Evolutionary conservation across 495 filamentous ascomycete species (phyloP).

Genomic region (Aspergillus affinis): DNA sequence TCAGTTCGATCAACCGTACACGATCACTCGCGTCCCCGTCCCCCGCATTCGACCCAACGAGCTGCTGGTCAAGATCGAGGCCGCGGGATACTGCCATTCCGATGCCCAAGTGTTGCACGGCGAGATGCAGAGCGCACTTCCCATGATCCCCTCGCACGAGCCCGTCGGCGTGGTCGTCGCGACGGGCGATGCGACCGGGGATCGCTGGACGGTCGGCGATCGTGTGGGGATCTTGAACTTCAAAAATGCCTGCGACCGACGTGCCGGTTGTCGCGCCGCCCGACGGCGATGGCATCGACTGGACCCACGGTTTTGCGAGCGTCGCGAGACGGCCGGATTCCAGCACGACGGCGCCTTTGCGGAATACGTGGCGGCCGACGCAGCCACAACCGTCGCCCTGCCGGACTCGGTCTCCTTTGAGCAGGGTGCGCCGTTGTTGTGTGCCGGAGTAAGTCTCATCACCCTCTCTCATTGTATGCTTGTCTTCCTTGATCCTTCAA

Average conservation of each 20-base stretch:
- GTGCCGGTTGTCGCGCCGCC: background rate
- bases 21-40: conserved; percentile 46
- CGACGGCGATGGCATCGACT: background rate
- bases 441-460: conserved; percentile 28
- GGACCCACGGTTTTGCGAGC: conserved; percentile 13
- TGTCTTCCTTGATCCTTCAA: background rate
- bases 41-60: conserved; percentile 47
- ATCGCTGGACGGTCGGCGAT: conserved; percentile 8
- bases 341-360: conserved; percentile 32
- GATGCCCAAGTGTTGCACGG: conserved; percentile 55
- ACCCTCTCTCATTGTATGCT: background rate
- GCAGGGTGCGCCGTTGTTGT: conserved; percentile 37
- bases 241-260: conserved; percentile 9
- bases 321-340: conserved; percentile 19
- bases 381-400: conserved; percentile 23
- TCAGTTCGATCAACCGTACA: conserved; percentile 52
- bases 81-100: conserved; percentile 60
- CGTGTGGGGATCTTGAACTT: conserved; percentile 16
- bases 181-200: conserved; percentile 30
- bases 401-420: conserved; percentile 31
- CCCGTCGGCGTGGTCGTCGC: conserved; percentile 54
- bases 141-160: conserved; percentile 57
- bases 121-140: conserved; percentile 37
- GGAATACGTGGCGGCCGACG: conserved; percentile 32
- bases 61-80: conserved; percentile 57